Conservation (phyloP, 495 filamentous ascomycete species). For the Thozetella sp. region DNA sequence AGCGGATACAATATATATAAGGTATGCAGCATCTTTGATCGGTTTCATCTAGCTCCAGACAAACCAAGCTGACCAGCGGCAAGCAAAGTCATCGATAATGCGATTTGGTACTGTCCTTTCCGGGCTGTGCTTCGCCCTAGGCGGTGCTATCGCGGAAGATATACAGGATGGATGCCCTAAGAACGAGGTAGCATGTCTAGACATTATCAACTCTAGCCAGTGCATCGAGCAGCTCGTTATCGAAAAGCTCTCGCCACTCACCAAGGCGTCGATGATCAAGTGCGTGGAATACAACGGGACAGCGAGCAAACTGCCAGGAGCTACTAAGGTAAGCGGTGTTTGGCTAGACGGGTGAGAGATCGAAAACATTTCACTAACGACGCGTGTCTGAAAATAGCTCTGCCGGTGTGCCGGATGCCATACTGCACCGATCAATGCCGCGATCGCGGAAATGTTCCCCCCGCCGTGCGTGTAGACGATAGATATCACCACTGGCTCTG, state of each 20-base stretch:
- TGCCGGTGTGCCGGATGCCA: no score
- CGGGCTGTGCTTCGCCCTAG: slow-evolving; percentile 15
- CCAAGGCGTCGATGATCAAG: slow-evolving; percentile 22
- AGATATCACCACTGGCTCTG: no score
- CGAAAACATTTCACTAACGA: no score
- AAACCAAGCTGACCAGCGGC: no score
- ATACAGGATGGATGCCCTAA: slow-evolving; percentile 27
- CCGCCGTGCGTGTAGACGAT: no score
- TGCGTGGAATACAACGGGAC: slow-evolving; percentile 32
- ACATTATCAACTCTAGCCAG: slow-evolving; percentile 33
- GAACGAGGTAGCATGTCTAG: slow-evolving; percentile 28
- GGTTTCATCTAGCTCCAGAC: no score
- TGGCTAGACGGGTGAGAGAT: no score
- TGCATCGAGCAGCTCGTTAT: slow-evolving; percentile 31
- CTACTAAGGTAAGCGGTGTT: slow-evolving; percentile 24
- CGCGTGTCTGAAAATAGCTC: no score
- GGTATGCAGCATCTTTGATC: no score
- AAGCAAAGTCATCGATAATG: slow-evolving; percentile 7
- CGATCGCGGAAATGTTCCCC: no score
- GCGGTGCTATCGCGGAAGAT: slow-evolving; percentile 8
- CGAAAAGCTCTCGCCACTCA: slow-evolving; percentile 15
- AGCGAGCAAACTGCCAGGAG: slow-evolving; percentile 26
- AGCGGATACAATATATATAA: no score
- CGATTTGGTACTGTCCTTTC: slow-evolving; percentile 3
- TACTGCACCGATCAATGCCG: no score